Conservation (phyloP, 2,329 filamentous ascomycete species). For the Aspergillus quadrilineatus region DNA sequence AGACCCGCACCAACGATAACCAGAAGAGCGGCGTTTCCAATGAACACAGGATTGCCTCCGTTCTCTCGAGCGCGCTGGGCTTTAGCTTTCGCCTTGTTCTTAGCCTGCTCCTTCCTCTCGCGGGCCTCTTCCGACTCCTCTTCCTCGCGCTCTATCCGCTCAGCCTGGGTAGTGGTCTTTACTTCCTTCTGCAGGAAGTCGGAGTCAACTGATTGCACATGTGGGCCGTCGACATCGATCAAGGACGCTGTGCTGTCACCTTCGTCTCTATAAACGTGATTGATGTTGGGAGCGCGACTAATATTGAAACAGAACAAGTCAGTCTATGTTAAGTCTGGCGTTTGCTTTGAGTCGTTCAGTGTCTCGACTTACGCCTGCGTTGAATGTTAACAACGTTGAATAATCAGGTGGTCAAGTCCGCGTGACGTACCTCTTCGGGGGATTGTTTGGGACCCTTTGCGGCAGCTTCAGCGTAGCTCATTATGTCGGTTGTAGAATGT, state of each 20-base stretch:
- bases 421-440: constrained; percentile 45
- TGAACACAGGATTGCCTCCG: constrained; percentile 47
- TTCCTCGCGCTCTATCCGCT: constrained; percentile 45
- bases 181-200: constrained; percentile 43
- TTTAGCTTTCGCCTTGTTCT: constrained; percentile 35
- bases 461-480: constrained; percentile 52
- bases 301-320: neutral
- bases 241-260: constrained; percentile 44
- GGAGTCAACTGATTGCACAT: constrained; percentile 44
- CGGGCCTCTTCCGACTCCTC: constrained; percentile 29
- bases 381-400: constrained; percentile 14
- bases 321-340: neutral
- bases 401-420: neutral
- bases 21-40: constrained; percentile 47
- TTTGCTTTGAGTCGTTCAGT: neutral
- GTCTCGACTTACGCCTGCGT: constrained; percentile 38
- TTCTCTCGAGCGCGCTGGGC: constrained; percentile 34
- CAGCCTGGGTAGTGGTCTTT: constrained; percentile 48
- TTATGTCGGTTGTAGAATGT: constrained; percentile 23
- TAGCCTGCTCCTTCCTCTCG: constrained; percentile 35
- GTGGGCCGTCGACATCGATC: constrained; percentile 50
- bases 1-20: constrained; percentile 43
- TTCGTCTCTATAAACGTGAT: constrained; percentile 39
- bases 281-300: constrained; percentile 45
- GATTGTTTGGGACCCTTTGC: constrained; percentile 49